Conservation (phyloP, 352 stramenopile genomes). For the Pythium myriotylum region DNA sequence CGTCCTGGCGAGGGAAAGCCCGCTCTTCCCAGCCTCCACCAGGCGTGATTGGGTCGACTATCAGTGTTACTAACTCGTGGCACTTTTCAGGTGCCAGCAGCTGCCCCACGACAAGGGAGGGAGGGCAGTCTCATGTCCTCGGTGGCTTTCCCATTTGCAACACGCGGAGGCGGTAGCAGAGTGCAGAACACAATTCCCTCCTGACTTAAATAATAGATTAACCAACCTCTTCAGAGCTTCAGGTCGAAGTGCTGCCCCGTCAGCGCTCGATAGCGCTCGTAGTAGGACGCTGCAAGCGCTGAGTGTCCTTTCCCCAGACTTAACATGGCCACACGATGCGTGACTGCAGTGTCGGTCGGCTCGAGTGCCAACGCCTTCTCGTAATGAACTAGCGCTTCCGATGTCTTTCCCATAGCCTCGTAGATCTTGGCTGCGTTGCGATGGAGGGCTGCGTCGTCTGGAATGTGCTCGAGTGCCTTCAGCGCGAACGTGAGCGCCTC, state of each 20-base stretch:
- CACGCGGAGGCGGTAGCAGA: too few species aligned
- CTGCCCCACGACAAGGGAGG: too few species aligned
- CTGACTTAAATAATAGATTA: too few species aligned
- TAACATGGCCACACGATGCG: slow-evolving; percentile 48
- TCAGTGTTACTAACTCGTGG: too few species aligned
- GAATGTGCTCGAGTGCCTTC: slow-evolving; percentile 42
- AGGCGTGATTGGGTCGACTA: too few species aligned
- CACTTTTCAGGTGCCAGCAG: not conserved
- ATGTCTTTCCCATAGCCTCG: slow-evolving; percentile 50
- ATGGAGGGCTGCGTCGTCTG: slow-evolving; percentile 48
- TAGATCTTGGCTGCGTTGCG: slow-evolving; percentile 62
- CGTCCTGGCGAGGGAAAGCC: too few species aligned
- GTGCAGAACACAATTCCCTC: too few species aligned
- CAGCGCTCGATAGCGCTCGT: slow-evolving; percentile 45
- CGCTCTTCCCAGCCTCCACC: too few species aligned
- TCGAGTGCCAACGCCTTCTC: slow-evolving; percentile 37
- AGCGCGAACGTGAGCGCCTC: slow-evolving; percentile 46
- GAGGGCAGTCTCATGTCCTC: too few species aligned
- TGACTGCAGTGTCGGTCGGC: slow-evolving; percentile 41
- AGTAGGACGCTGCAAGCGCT: slow-evolving; percentile 37
- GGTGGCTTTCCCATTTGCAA: too few species aligned
- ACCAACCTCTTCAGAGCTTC: too few species aligned
- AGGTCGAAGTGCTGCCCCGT: slow-evolving; percentile 62
- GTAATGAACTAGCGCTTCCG: slow-evolving; percentile 52
- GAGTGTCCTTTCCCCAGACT: slow-evolving; percentile 39